These are phyloP conservation scores for Epipyxis sp. DNA, from an alignment of 108 stramenopile genomes.

Conservation along the genomic window DNA sequence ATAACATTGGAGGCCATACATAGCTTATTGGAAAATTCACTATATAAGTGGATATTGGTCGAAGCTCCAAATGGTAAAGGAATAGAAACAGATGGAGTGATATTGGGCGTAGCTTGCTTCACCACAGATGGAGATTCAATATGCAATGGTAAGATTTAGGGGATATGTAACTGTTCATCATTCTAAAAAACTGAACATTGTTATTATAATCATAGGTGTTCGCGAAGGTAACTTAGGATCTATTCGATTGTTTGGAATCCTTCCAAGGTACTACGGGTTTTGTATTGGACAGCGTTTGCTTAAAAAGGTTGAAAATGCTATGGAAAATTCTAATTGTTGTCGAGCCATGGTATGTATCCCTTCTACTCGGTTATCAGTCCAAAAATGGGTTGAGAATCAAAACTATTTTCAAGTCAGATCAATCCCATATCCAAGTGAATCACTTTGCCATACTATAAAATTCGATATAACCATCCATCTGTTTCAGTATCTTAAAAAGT, in stretches of 20 bases:
- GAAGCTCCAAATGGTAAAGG: not conserved
- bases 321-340: not conserved
- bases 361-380: not conserved
- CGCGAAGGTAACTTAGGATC: not conserved
- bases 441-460: not conserved
- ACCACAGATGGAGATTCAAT: not conserved
- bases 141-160: not conserved
- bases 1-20: not conserved
- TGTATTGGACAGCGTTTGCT: not conserved
- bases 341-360: not conserved
- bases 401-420: not conserved
- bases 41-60: not conserved
- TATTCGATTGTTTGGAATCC: not conserved
- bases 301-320: not conserved
- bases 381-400: not conserved
- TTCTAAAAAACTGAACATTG: too few relatives aligned
- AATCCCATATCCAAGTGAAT: not conserved
- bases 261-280: not conserved
- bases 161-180: too few relatives aligned
- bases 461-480: not conserved
- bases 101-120: not conserved
- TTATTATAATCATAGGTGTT: too few relatives aligned
- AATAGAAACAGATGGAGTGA: not conserved
- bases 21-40: not conserved
- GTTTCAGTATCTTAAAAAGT: not conserved